phyloP scores from a whole-genome alignment of 192 early-diverging fungal species.

The Coemansia sp. region DNA sequence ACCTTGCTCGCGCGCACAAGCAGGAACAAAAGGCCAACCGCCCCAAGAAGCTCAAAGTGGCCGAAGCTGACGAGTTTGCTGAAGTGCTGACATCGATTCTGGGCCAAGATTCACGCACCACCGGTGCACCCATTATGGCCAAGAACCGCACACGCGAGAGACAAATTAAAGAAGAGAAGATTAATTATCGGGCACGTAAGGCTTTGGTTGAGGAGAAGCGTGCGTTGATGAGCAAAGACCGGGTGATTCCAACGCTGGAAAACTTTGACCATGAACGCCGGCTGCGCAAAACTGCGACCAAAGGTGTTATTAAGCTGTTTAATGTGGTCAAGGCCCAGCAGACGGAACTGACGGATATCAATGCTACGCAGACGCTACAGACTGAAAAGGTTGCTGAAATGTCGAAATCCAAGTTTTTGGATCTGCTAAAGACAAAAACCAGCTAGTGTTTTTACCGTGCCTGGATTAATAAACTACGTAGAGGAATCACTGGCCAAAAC shows the following conservation, averaged over 20 bases:
- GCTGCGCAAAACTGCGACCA: constrained; percentile 85
- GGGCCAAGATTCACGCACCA: constrained; percentile 14
- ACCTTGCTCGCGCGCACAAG: constrained; percentile 25
- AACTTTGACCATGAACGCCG: constrained; percentile 85
- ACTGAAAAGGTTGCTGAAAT: constrained; percentile 56
- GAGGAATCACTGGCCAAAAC: too few species aligned
- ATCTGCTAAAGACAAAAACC: constrained; percentile 61
- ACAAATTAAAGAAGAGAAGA: constrained; percentile 78
- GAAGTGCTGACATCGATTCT: constrained; percentile 40
- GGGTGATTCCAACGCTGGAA: constrained; percentile 70
- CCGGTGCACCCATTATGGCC: constrained; percentile 73
- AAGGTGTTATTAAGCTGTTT: constrained; percentile 91
- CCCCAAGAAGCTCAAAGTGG: constrained; percentile 25
- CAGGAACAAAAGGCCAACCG: constrained; percentile 17
- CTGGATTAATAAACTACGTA: background rate
- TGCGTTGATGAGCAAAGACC: constrained; percentile 60
- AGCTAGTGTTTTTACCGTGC: constrained; percentile 8
- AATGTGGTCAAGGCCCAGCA: constrained; percentile 91
- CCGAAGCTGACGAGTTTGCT: constrained; percentile 40
- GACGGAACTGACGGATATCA: constrained; percentile 55
- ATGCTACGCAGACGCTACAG: constrained; percentile 54
- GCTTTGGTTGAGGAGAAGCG: constrained; percentile 72
- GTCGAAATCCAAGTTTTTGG: constrained; percentile 70
- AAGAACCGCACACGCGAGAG: constrained; percentile 76
- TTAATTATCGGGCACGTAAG: constrained; percentile 81